Evolutionary conservation across 1,284 basidiomycete genomes (phyloP).

Genomic region (Rhodofomes roseus): DNA sequence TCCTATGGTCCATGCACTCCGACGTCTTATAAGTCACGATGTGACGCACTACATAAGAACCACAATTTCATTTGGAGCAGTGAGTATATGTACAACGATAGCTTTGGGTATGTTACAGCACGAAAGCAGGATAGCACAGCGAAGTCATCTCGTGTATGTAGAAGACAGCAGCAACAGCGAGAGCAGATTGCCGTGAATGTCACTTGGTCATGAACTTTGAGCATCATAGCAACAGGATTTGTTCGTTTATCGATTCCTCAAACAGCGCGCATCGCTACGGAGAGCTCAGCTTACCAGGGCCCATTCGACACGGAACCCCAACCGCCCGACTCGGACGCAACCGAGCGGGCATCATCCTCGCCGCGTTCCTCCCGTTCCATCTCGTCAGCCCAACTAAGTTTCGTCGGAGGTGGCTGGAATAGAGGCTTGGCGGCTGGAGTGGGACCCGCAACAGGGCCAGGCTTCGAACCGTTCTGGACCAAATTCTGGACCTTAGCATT

Average conservation of each 20-base stretch:
- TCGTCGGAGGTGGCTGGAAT: not conserved
- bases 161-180: not conserved
- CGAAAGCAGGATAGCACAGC: not conserved
- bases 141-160: not conserved
- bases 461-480: not conserved
- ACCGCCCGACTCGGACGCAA: not conserved
- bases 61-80: not conserved
- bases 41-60: too few relatives aligned
- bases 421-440: not conserved
- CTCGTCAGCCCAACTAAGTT: constrained; percentile 7
- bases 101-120: not conserved
- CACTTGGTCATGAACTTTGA: not conserved
- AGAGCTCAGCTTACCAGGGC: not conserved
- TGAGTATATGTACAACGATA: not conserved
- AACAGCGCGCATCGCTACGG: not conserved
- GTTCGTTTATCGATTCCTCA: not conserved
- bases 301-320: constrained; percentile 1
- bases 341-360: constrained; percentile 3
- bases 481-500: not conserved
- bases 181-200: not conserved
- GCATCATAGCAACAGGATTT: not conserved
- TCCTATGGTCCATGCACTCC: too few relatives aligned
- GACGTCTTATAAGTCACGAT: too few relatives aligned
- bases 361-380: too few relatives aligned
- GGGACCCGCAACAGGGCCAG: not conserved